Percentiles rank a stretch among this genome's conserved stretches.
Evolutionary conservation across 805 yeast genomes (phyloP).

Genomic region (Candida ortonii): DNA sequence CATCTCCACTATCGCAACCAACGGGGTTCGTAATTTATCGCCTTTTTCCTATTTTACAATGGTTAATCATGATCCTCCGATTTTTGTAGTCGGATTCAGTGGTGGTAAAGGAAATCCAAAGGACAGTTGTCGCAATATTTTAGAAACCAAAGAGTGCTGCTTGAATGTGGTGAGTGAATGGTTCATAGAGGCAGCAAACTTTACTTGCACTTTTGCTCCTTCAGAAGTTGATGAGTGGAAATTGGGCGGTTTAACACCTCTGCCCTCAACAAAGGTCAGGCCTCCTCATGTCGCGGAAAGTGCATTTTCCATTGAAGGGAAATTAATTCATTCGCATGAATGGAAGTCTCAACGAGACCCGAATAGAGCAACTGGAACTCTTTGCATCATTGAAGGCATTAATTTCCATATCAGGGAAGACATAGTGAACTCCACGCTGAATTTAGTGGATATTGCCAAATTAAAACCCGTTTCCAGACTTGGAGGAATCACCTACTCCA

Average conservation of each 20-base stretch:
- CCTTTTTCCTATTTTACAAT: slow-evolving; percentile 59
- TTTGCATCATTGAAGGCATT: slow-evolving; percentile 52
- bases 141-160: slow-evolving; percentile 52
- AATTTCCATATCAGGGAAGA: slow-evolving; percentile 58
- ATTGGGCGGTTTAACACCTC: slow-evolving; percentile 50
- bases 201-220: slow-evolving; percentile 46
- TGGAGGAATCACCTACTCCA: slow-evolving; percentile 49
- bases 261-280: slow-evolving; percentile 42
- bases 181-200: slow-evolving; percentile 64
- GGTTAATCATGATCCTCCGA: slow-evolving; percentile 54
- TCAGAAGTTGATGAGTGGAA: slow-evolving; percentile 53
- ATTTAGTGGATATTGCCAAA: slow-evolving; percentile 43
- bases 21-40: slow-evolving; percentile 49
- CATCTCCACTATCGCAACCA: slow-evolving; percentile 43
- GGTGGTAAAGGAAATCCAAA: slow-evolving; percentile 39
- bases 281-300: slow-evolving; percentile 61
- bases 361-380: slow-evolving; percentile 34
- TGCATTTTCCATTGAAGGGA: slow-evolving; percentile 58
- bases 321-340: slow-evolving; percentile 42
- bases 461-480: slow-evolving; percentile 54
- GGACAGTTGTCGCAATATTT: slow-evolving; percentile 48
- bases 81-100: slow-evolving; percentile 50
- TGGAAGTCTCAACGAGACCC: slow-evolving; percentile 43
- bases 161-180: slow-evolving; percentile 60
- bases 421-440: slow-evolving; percentile 39